Conservation (phyloP, 2,329 filamentous ascomycete species). For the Diplodia sapinea region DNA sequence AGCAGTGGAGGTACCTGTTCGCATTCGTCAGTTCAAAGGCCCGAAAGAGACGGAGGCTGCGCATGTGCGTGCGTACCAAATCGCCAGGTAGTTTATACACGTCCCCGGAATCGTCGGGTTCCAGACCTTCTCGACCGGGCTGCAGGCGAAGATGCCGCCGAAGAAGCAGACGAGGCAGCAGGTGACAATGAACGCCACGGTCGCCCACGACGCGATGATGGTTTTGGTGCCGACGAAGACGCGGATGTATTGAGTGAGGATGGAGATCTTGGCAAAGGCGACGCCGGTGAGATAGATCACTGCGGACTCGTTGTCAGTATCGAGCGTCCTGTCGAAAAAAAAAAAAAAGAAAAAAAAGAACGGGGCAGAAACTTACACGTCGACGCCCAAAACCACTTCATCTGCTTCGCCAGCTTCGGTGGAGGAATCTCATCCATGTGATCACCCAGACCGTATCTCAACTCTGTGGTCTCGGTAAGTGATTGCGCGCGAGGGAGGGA, state of each 20-base stretch:
- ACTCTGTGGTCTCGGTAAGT: slow-evolving; percentile 2
- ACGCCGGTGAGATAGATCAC: slow-evolving; percentile 23
- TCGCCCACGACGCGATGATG: slow-evolving; percentile 12
- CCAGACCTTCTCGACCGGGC: slow-evolving; percentile 23
- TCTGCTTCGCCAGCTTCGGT: slow-evolving; percentile 2
- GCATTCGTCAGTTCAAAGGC: neutral
- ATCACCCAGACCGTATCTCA: slow-evolving; percentile 18
- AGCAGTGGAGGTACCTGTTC: slow-evolving; percentile 18
- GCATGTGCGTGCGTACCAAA: neutral
- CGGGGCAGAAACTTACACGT: neutral
- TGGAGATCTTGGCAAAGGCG: slow-evolving; percentile 20
- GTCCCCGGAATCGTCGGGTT: slow-evolving; percentile 6
- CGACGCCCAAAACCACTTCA: slow-evolving; percentile 20
- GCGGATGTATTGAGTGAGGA: slow-evolving; percentile 27
- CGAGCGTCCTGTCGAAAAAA: neutral
- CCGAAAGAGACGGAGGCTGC: no score
- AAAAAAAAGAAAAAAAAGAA: no score
- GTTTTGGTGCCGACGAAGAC: slow-evolving; percentile 19
- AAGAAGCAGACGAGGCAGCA: slow-evolving; percentile 27
- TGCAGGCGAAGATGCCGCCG: slow-evolving; percentile 26
- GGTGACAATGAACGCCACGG: slow-evolving; percentile 15
- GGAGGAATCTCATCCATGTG: slow-evolving; percentile 9
- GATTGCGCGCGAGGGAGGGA: neutral
- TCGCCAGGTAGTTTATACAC: slow-evolving; percentile 19
- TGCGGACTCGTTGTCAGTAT: neutral